Conservation (phyloP, 176 grass and related monocot genomes). For the Oryza rufipogon region DNA sequence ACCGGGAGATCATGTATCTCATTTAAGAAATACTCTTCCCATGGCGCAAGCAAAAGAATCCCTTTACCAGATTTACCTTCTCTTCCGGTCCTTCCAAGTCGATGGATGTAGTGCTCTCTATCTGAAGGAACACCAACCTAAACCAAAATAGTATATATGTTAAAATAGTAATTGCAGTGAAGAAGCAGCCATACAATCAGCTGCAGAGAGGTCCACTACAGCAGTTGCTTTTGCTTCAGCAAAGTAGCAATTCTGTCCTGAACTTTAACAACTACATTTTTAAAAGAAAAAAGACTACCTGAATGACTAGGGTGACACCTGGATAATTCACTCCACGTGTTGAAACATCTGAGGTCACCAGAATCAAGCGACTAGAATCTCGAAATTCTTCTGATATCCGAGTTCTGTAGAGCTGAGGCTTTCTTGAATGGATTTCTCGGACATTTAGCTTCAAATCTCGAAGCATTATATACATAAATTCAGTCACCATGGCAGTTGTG, state of each 20-base stretch:
- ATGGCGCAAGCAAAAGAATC: constrained; percentile 76
- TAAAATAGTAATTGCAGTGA: background rate
- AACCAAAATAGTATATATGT: constrained; percentile 33
- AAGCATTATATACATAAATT: constrained; percentile 89
- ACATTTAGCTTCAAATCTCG: constrained; percentile 88
- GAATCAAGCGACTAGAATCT: constrained; percentile 71
- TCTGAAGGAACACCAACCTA: constrained; percentile 88
- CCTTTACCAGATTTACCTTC: constrained; percentile 84
- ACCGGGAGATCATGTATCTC: constrained; percentile 79
- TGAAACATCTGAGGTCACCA: constrained; percentile 90
- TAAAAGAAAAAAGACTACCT: constrained; percentile 49
- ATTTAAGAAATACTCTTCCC: constrained; percentile 95
- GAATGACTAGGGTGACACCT: constrained; percentile 88
- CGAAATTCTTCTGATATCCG: constrained; percentile 90
- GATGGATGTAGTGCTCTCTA: constrained; percentile 92
- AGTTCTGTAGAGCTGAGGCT: constrained; percentile 85
- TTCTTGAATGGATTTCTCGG: constrained; percentile 93
- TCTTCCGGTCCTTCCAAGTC: constrained; percentile 89
- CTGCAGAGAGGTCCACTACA: background rate
- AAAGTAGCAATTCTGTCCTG: background rate
- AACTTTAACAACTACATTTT: constrained; percentile 7
- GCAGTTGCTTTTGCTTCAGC: background rate
- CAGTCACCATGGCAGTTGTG: constrained; percentile 83
- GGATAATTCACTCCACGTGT: constrained; percentile 87
- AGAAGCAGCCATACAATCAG: background rate